Evolutionary conservation across 768 basidiomycete genomes (phyloP).

Genomic region (Suillus ampliporus): DNA sequence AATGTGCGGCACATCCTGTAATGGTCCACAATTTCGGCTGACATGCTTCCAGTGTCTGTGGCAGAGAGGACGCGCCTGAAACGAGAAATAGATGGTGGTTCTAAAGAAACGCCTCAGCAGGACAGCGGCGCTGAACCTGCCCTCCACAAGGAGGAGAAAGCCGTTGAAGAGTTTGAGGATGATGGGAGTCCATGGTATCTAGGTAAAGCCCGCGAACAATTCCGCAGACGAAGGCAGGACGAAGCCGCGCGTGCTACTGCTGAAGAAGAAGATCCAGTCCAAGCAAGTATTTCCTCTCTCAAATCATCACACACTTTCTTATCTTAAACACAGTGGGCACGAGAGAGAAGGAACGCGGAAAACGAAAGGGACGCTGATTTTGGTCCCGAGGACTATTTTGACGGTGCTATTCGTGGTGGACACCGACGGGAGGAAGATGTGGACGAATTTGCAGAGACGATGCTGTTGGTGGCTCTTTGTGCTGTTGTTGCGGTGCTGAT

Average conservation of each 20-base stretch:
- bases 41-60: constrained; percentile 29
- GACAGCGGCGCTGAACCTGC: constrained; percentile 15
- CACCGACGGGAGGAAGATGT: constrained; percentile 64
- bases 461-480: constrained; percentile 77
- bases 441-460: constrained; percentile 81
- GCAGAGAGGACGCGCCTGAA: constrained; percentile 26
- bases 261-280: constrained; percentile 75
- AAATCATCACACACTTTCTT: constrained; percentile 2
- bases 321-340: constrained; percentile 65
- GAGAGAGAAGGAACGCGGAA: constrained; percentile 73
- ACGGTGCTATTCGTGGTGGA: constrained; percentile 64
- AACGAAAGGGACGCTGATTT: constrained; percentile 76
- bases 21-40: neutral
- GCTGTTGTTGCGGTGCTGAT: constrained; percentile 74
- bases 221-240: constrained; percentile 57
- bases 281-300: constrained; percentile 48
- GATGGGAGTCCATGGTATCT: constrained; percentile 82
- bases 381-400: constrained; percentile 85
- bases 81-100: constrained; percentile 30
- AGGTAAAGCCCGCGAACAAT: constrained; percentile 83
- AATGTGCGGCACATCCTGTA: constrained; percentile 20
- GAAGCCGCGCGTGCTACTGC: constrained; percentile 40
- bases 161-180: constrained; percentile 38
- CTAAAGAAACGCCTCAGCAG: constrained; percentile 15
- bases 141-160: constrained; percentile 22